Base-by-base conservation (phyloP, 257 asterid species). In the Solanum pimpinellifolium region DNA sequence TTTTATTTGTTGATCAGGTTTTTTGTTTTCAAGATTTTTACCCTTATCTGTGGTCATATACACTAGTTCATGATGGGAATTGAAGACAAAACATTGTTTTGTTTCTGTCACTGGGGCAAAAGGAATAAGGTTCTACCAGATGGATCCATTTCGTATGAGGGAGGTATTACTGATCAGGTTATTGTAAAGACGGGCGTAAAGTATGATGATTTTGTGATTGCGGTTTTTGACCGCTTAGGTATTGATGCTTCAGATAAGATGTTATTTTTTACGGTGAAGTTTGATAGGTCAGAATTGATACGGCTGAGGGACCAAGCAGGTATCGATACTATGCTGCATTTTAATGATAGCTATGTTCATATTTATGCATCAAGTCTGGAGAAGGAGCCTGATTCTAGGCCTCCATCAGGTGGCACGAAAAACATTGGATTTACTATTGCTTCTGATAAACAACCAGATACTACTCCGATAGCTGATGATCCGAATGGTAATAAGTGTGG, bases 401-500 rank as follows among this genome's bases (percentile, higher is more conserved):
- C 4, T 11, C 81, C 18, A 21, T 37, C 18, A 35, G 81, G 27
- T 74, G 9, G 56, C 70, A n/a, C 3, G 14, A n/a, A 56, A 56
- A 56, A 56, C 1, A 1, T 20, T 56, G 65, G 21, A 20, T 2
- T 2, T 56, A 20, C 1, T 20, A 56, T 56, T 56, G 65, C 65
- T 56, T 56, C 25, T 56, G 1, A 56, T 56, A 56, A 56, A 7
- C 65, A 60, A 21, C 68, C 68, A 60, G 68, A 60, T 60, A 21
- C 68, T 21, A 60, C 68, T 60, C 27, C 6, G 13, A 13, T 9
- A 60, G 68, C 29, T 21, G 68, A 9, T 60, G 68, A 21, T 60
- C 13, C 9, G 68, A 60, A 60, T 60, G 29, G n/a, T 60, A 60
- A 21, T 60, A 94, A 90, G 89, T 33, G 87, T 56, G 88, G 86